A percentile compares a stretch with the other conserved stretches of the same genome.
Conservation (phyloP, 164 flowering plant species). For the Amborella trichopoda region DNA sequence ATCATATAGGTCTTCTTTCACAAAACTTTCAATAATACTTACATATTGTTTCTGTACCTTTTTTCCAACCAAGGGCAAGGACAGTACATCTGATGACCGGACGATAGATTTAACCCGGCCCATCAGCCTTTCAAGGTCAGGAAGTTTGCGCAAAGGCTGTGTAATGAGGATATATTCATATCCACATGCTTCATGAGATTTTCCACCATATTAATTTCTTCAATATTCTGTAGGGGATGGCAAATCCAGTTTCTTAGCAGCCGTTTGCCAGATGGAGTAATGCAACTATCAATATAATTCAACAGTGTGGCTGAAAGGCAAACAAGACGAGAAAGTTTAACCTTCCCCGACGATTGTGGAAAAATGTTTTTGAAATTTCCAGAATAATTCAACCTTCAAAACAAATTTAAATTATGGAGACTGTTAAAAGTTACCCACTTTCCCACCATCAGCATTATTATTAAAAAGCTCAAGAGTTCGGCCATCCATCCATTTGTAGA, state of each 20-base stretch:
- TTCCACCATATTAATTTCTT: conserved; percentile 62
- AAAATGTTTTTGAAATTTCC: neutral
- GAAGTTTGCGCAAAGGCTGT: conserved; percentile 69
- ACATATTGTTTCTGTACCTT: conserved; percentile 69
- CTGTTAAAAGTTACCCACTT: conserved; percentile 40
- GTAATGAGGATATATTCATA: conserved; percentile 24
- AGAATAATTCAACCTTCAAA: neutral
- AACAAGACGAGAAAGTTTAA: neutral
- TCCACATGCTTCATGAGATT: conserved; percentile 39
- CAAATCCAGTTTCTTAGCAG: conserved; percentile 88
- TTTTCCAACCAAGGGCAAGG: conserved; percentile 55
- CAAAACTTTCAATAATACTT: conserved; percentile 14
- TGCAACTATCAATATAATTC: conserved; percentile 71
- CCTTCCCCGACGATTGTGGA: neutral
- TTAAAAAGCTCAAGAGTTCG: conserved; percentile 84
- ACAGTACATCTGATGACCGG: conserved; percentile 48
- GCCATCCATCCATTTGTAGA: conserved; percentile 96
- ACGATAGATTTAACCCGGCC: conserved; percentile 68
- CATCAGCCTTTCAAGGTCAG: conserved; percentile 82
- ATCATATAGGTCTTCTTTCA: too few relatives aligned
- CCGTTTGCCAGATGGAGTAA: conserved; percentile 77
- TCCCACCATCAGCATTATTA: conserved; percentile 82
- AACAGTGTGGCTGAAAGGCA: conserved; percentile 63
- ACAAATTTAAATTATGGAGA: neutral
- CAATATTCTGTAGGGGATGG: conserved; percentile 73